A percentile compares a stretch with the other conserved stretches of the same genome.
Evolutionary conservation across 192 early-diverging fungal genomes (phyloP).

Genomic region (Coemansia sp.): DNA sequence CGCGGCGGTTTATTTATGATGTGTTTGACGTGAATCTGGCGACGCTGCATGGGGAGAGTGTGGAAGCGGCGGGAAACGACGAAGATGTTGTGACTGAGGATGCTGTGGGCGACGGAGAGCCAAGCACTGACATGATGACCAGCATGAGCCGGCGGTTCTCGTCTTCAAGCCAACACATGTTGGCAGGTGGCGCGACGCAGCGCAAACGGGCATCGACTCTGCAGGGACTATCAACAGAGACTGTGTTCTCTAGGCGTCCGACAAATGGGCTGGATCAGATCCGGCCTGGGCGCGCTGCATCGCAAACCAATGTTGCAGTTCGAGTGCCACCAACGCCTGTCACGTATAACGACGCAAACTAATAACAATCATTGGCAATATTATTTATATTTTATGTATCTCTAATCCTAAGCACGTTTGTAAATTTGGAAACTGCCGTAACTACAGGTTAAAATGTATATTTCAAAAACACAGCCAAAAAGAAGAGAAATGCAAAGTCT

Average conservation of each 20-base stretch:
- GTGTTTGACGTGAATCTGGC: slow-evolving; percentile 53
- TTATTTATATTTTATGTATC: too few relatives aligned
- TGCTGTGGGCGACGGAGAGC: background rate
- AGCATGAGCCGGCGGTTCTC: slow-evolving; percentile 25
- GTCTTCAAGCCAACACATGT: slow-evolving; percentile 26
- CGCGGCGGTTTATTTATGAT: slow-evolving; percentile 48
- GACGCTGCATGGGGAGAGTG: slow-evolving; percentile 26
- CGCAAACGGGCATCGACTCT: slow-evolving; percentile 50
- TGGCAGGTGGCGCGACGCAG: slow-evolving; percentile 17
- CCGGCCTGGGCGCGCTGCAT: background rate
- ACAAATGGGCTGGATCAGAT: slow-evolving; percentile 37
- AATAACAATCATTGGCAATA: background rate
- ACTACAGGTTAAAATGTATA: too few relatives aligned
- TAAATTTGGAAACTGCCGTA: too few relatives aligned
- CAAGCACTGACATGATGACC: background rate
- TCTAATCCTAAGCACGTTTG: too few relatives aligned
- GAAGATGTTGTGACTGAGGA: background rate
- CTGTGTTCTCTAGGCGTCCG: slow-evolving; percentile 35
- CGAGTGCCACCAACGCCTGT: slow-evolving; percentile 12
- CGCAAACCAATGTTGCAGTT: background rate
- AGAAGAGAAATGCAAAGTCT: too few relatives aligned
- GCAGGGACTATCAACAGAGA: slow-evolving; percentile 34
- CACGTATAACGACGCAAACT: background rate
- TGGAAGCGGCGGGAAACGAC: background rate
- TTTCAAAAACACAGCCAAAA: too few relatives aligned